These are phyloP conservation scores for Penicillium lagena DNA, from an alignment of 495 filamentous ascomycete species.

Conservation along the genomic window DNA sequence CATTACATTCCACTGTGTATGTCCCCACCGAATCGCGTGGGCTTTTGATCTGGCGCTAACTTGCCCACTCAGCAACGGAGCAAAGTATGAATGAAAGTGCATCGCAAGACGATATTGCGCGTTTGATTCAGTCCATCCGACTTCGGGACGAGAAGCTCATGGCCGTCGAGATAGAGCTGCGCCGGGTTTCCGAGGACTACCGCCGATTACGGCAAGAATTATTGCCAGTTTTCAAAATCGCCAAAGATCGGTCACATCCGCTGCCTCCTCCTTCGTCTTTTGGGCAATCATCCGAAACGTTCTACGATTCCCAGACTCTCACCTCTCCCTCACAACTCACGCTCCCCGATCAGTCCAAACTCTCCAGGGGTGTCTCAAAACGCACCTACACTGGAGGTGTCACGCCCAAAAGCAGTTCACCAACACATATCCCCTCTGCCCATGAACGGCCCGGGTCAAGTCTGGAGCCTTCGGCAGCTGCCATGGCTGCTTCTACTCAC, in stretches of 20 bases:
- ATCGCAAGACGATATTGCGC: conserved; percentile 84
- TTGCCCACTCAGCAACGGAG: conserved; percentile 63
- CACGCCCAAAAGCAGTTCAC: conserved; percentile 73
- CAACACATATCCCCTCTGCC: conserved; percentile 64
- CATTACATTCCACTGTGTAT: conserved; percentile 92
- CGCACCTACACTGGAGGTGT: conserved; percentile 72
- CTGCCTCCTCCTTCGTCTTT: conserved; percentile 54
- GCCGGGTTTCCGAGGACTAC: conserved; percentile 78
- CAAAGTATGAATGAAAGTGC: conserved; percentile 79
- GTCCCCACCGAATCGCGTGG: conserved; percentile 20
- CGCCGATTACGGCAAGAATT: conserved; percentile 80
- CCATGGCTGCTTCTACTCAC: conserved; percentile 69
- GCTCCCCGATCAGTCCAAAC: conserved; percentile 18
- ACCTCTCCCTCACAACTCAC: conserved; percentile 37
- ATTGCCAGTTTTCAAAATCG: conserved; percentile 79
- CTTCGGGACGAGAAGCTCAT: conserved; percentile 82
- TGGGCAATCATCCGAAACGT: conserved; percentile 10
- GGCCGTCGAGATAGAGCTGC: conserved; percentile 71
- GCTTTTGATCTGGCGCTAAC: conserved; percentile 12
- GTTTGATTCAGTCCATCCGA: conserved; percentile 78
- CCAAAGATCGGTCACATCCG: conserved; percentile 85
- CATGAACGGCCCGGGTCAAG: conserved; percentile 44
- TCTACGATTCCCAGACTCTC: conserved; percentile 33
- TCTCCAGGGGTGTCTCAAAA: conserved; percentile 63
- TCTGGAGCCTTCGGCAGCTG: conserved; percentile 58